These are phyloP conservation scores for Candida glucosophila DNA, from an alignment of 1,139 yeast species.

Conservation along the genomic window DNA sequence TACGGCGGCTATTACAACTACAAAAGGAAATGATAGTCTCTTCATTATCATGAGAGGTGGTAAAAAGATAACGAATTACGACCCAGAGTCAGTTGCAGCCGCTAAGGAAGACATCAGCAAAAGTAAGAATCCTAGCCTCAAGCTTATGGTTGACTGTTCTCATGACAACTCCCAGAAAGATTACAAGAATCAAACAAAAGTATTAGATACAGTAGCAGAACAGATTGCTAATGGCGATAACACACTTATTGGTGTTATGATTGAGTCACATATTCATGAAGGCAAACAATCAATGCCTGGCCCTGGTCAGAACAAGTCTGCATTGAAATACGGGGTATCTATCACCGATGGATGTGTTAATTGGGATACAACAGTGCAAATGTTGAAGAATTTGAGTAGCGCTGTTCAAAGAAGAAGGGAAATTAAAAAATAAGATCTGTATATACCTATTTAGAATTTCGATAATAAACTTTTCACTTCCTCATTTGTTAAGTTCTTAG, in stretches of 20 bases:
- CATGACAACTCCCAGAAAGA: conserved; percentile 96
- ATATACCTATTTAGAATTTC: not conserved
- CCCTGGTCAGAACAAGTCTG: conserved; percentile 48
- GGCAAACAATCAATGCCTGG: conserved; percentile 83
- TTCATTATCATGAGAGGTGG: conserved; percentile 94
- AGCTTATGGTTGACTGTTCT: conserved; percentile 90
- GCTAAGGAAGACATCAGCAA: conserved; percentile 50
- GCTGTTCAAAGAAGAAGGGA: conserved; percentile 79
- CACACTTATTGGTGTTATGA: conserved; percentile 85
- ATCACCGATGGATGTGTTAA: conserved; percentile 95
- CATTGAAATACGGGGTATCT: conserved; percentile 88
- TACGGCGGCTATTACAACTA: conserved; percentile 89
- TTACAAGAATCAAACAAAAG: conserved; percentile 90
- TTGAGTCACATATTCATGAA: conserved; percentile 86
- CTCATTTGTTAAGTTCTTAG: no score
- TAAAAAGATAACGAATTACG: conserved; percentile 87
- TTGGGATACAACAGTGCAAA: conserved; percentile 81
- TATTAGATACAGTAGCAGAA: conserved; percentile 66
- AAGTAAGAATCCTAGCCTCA: conserved; percentile 35
- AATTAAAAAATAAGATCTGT: conserved; percentile 5
- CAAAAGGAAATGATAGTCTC: conserved; percentile 87
- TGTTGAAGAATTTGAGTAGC: conserved; percentile 68
- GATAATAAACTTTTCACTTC: no score
- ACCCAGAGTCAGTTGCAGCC: conserved; percentile 62
- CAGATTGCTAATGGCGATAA: conserved; percentile 79